A percentile compares a stretch with the other conserved stretches of the same genome.
phyloP scores from a whole-genome alignment of 1,284 basidiomycete species.

The Pulveroboletus sp. region DNA sequence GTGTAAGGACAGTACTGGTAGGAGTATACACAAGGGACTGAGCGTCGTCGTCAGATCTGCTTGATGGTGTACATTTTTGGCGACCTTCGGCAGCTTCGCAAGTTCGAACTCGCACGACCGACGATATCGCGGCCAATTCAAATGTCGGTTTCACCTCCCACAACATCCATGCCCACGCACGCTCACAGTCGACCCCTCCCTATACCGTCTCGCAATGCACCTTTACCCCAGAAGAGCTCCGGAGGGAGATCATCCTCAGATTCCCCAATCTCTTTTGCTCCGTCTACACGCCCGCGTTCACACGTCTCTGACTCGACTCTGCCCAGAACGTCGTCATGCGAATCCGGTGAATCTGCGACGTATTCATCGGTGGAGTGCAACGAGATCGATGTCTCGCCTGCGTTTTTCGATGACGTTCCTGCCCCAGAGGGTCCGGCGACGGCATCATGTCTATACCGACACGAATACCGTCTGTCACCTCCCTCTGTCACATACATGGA shows the following conservation, averaged over 20 bases:
- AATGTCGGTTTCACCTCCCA: conserved; percentile 13
- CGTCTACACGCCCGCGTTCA: not conserved
- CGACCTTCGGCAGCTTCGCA: conserved; percentile 73
- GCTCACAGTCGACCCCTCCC: not conserved
- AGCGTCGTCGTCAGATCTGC: conserved; percentile 36
- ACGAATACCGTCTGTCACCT: conserved; percentile 24
- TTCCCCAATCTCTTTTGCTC: conserved; percentile 10
- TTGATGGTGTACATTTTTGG: conserved; percentile 77
- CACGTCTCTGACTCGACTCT: conserved; percentile 13
- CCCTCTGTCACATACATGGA: conserved; percentile 26
- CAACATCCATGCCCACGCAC: not conserved
- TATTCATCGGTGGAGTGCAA: conserved; percentile 17
- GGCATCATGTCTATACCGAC: conserved; percentile 32
- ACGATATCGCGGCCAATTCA: conserved; percentile 51
- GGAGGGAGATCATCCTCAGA: not conserved
- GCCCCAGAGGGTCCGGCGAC: conserved; percentile 53
- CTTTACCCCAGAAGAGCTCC: conserved; percentile 5
- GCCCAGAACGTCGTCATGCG: conserved; percentile 4
- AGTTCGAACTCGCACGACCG: conserved; percentile 69
- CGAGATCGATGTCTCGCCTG: conserved; percentile 55
- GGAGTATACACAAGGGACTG: not conserved
- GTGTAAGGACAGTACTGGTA: conserved; percentile 28
- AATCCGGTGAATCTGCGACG: conserved; percentile 18
- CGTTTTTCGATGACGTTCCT: conserved; percentile 57
- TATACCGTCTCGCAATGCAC: conserved; percentile 12